Base-by-base conservation (phyloP, 495 filamentous ascomycete species). In the Patellaria atrata region DNA sequence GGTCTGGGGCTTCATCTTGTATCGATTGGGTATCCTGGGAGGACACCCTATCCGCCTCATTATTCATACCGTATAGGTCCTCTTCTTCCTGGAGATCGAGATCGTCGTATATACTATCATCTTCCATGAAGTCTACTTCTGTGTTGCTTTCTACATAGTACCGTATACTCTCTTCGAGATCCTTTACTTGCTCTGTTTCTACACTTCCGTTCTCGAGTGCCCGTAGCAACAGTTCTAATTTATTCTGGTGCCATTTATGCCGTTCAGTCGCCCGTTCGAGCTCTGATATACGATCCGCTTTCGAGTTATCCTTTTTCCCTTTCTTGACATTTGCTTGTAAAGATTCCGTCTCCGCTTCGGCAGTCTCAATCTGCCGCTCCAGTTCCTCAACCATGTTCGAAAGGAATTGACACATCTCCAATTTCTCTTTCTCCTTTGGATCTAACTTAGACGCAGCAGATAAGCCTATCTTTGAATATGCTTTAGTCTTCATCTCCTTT, bases 401-500 rank as follows among this genome's bases (percentile, higher is more conserved):
- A 11, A 97, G 62, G 58, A 94, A 97, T 19, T 93, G 75, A 61
- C 72, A 68, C 13, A 77, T 63, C 43, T 96, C 87, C 30, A 76
- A 58, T 58, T 93, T 93, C 52, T 89, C 85, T 54, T 87, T 82
- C 52, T 94, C 87, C 51, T 79, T 89, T 2, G 89, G 89, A 60
- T 97, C 89, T 27, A 96, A 67, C 55, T 93, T 86, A 29, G 84
- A 78, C 2, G 83, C 83, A 29, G 84, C 78, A 27, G 78, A 82
- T 28, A 97, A 60, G 22, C 89, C 89, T 59, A 94, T 91, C 67
- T 97, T 96, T 24, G 91, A 96, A 57, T 92, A 97, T 38, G 89
- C 87, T 60, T 97, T 97, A 30, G 89, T 97, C 64, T 97, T 97
- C 87, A 97, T 96, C 56, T 94, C 89, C 64, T 97, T 97, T 61